Evolutionary conservation across 2,329 filamentous ascomycete genomes (phyloP).

Genomic region (Xylaria sp.): DNA sequence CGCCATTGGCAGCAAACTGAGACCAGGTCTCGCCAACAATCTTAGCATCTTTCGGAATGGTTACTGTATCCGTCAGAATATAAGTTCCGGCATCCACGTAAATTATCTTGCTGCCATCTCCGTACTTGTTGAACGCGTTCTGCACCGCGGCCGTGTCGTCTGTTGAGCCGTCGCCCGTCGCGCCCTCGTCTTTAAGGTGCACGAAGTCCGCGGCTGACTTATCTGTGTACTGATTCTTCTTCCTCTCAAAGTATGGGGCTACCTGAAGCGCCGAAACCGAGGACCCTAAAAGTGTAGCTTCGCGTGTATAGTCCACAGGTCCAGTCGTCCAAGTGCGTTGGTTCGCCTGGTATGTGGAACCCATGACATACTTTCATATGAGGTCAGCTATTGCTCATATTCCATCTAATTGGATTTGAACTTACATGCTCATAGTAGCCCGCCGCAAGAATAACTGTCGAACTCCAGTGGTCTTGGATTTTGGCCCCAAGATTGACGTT

Average conservation of each 20-base stretch:
- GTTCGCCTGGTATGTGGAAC: constrained; percentile 13
- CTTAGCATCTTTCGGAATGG: constrained; percentile 59
- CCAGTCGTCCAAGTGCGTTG: constrained; percentile 13
- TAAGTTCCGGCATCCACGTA: constrained; percentile 72
- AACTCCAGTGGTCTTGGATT: constrained; percentile 24
- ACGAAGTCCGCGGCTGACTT: constrained; percentile 69
- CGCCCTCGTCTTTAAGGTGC: constrained; percentile 73
- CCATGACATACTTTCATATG: constrained; percentile 14
- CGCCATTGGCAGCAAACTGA: constrained; percentile 62
- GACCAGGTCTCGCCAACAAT: constrained; percentile 70
- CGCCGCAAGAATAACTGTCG: constrained; percentile 16
- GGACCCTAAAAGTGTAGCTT: constrained; percentile 17
- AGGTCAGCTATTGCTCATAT: constrained; percentile 1
- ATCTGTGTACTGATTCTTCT: constrained; percentile 79
- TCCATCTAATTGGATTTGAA: not conserved
- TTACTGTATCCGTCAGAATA: constrained; percentile 65
- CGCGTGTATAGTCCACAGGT: constrained; percentile 19
- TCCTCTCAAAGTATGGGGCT: constrained; percentile 71
- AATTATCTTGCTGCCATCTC: constrained; percentile 59
- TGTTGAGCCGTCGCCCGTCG: constrained; percentile 76
- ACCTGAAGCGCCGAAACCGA: constrained; percentile 22
- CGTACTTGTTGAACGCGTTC: constrained; percentile 62
- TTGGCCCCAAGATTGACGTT: constrained; percentile 27
- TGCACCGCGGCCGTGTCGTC: constrained; percentile 81
- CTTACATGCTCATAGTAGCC: constrained; percentile 29